A percentile compares a stretch with the other conserved stretches of the same genome.
These are phyloP conservation scores for Clarireedia homoeocarpa DNA, from an alignment of 2,329 filamentous ascomycete genomes.

Conservation along the genomic window DNA sequence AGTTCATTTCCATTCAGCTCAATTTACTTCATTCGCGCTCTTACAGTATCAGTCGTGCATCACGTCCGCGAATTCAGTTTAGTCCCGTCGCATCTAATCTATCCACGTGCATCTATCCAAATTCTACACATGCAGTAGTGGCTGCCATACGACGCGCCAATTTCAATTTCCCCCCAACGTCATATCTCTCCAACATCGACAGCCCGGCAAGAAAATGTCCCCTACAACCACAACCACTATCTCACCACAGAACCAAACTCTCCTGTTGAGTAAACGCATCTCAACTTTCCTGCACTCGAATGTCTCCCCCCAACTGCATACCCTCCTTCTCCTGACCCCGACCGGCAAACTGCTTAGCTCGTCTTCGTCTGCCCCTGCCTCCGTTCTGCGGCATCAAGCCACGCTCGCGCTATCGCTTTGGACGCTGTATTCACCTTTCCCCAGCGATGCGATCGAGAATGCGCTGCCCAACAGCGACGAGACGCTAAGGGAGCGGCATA, in stretches of 20 bases:
- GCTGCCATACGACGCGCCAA: no score
- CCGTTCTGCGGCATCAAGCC: conserved; percentile 52
- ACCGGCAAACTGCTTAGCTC: conserved; percentile 58
- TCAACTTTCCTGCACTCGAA: conserved; percentile 55
- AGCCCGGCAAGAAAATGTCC: no score
- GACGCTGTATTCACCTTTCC: conserved; percentile 43
- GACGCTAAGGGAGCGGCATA: background rate
- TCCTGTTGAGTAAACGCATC: conserved; percentile 57
- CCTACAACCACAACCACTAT: conserved; percentile 3
- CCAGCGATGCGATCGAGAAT: conserved; percentile 21
- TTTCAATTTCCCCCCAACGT: no score
- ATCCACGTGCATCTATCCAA: no score
- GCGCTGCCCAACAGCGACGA: conserved; percentile 1
- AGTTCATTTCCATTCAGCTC: no score
- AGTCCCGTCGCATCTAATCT: no score
- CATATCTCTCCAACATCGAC: no score
- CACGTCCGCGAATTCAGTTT: no score
- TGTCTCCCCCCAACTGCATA: conserved; percentile 45
- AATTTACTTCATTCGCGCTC: no score
- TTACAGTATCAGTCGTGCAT: no score
- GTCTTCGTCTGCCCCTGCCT: conserved; percentile 47
- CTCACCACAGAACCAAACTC: conserved; percentile 21
- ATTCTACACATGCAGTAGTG: no score
- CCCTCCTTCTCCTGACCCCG: conserved; percentile 50
- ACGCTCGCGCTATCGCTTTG: conserved; percentile 57